A percentile compares a stretch with the other conserved stretches of the same genome.
Conservation (phyloP, 371 early-diverging fungal species). For the Mortierella sp. region DNA sequence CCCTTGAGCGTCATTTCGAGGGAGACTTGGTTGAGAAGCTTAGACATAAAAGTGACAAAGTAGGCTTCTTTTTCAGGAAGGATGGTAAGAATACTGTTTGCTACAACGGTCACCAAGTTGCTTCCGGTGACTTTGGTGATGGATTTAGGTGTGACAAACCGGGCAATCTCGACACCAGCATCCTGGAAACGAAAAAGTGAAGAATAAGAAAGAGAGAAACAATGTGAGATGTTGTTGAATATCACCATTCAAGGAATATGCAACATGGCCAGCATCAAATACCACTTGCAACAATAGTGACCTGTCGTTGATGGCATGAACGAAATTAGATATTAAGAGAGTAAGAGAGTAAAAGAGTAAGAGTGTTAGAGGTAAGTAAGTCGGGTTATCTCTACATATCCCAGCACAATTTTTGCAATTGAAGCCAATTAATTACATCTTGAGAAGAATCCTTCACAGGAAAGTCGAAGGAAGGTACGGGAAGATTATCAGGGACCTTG, state of each 20-base stretch:
- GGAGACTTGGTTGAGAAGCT: background rate
- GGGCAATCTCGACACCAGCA: slow-evolving; percentile 15
- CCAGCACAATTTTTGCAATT: background rate
- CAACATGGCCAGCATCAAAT: too few species aligned
- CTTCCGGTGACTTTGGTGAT: background rate
- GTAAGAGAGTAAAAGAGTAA: too few species aligned
- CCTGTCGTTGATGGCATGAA: too few species aligned
- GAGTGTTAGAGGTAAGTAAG: too few species aligned
- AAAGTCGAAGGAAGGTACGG: background rate
- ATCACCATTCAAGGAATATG: too few species aligned
- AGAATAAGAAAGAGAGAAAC: background rate
- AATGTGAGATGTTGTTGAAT: too few species aligned
- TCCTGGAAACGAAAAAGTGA: background rate
- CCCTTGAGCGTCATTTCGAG: background rate
- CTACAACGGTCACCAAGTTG: background rate
- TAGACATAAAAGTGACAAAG: slow-evolving; percentile 8
- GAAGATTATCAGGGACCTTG: background rate
- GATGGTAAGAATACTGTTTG: slow-evolving; percentile 4
- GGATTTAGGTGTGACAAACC: slow-evolving; percentile 4
- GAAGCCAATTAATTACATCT: background rate
- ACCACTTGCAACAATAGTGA: too few species aligned
- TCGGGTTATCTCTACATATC: too few species aligned
- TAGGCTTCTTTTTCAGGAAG: background rate
- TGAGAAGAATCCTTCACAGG: background rate
- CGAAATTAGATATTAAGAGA: too few species aligned